phyloP scores from a whole-genome alignment of 805 yeast genomes.

The Yarrowia sp. region DNA sequence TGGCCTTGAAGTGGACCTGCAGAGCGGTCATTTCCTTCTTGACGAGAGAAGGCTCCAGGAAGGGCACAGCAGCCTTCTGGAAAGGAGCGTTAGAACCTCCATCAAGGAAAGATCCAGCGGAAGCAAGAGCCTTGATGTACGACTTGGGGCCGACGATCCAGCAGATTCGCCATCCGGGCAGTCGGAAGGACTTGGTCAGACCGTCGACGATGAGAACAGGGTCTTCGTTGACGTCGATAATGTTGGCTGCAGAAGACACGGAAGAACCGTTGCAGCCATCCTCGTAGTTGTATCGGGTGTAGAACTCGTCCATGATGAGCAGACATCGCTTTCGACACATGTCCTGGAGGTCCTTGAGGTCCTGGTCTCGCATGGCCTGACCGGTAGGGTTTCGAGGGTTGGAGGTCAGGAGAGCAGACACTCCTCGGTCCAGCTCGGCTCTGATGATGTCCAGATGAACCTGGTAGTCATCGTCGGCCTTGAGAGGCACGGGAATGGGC shows the following conservation, averaged over 20 bases:
- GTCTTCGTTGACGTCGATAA: slow-evolving; percentile 54
- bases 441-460: slow-evolving; percentile 51
- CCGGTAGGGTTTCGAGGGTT: slow-evolving; percentile 66
- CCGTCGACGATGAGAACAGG: slow-evolving; percentile 61
- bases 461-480: slow-evolving; percentile 54
- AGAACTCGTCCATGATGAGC: slow-evolving; percentile 62
- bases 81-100: slow-evolving; percentile 62
- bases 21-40: slow-evolving; percentile 54
- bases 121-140: slow-evolving; percentile 51
- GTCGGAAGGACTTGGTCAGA: slow-evolving; percentile 56
- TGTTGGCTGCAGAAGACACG: slow-evolving; percentile 49
- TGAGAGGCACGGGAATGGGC: slow-evolving; percentile 60
- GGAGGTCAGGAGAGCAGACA: slow-evolving; percentile 50
- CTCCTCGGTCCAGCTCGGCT: slow-evolving; percentile 54
- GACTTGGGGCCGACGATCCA: slow-evolving; percentile 64
- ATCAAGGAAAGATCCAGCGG: slow-evolving; percentile 58
- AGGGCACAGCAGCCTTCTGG: slow-evolving; percentile 56
- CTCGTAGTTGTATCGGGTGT: slow-evolving; percentile 54
- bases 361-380: slow-evolving; percentile 47
- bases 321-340: slow-evolving; percentile 52
- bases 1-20: slow-evolving; percentile 54
- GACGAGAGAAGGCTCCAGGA: slow-evolving; percentile 50
- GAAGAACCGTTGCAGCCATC: slow-evolving; percentile 55
- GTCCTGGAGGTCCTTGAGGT: slow-evolving; percentile 48
- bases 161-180: slow-evolving; percentile 64